Conservation (phyloP, 371 early-diverging fungal genomes). For the Haplosporangium sp. region DNA sequence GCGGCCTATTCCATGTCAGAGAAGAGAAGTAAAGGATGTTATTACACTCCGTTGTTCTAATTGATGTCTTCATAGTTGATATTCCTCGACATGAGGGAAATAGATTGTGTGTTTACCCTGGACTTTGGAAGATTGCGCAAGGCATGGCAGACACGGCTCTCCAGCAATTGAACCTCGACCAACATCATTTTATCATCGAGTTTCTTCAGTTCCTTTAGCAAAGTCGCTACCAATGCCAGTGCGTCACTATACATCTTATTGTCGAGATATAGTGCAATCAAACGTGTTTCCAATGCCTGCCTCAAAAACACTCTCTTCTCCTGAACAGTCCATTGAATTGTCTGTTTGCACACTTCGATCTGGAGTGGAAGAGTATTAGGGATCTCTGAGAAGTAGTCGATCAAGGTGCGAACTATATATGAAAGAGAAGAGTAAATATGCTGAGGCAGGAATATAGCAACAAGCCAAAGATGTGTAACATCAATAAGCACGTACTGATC, state of each 20-base stretch:
- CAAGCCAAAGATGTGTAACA: neutral
- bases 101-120: conserved; percentile 65
- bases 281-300: conserved; percentile 93
- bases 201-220: conserved; percentile 96
- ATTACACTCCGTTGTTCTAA: neutral
- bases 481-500: conserved; percentile 71
- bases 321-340: conserved; percentile 90
- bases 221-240: conserved; percentile 82
- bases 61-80: too few relatives aligned
- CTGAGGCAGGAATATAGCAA: neutral
- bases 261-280: conserved; percentile 92
- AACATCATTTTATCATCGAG: conserved; percentile 98
- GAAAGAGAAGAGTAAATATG: neutral
- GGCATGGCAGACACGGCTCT: conserved; percentile 95
- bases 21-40: neutral
- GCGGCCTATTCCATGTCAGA: conserved; percentile 77
- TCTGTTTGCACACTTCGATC: conserved; percentile 92
- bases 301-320: conserved; percentile 95
- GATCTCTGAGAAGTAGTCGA: conserved; percentile 91
- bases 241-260: conserved; percentile 95
- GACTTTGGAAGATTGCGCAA: conserved; percentile 95
- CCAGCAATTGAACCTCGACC: conserved; percentile 96
- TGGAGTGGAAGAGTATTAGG: conserved; percentile 90
- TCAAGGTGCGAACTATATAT: conserved; percentile 79
- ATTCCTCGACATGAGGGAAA: neutral